Conservation (phyloP, 805 yeast genomes). For the Ogataea salicorniae region DNA sequence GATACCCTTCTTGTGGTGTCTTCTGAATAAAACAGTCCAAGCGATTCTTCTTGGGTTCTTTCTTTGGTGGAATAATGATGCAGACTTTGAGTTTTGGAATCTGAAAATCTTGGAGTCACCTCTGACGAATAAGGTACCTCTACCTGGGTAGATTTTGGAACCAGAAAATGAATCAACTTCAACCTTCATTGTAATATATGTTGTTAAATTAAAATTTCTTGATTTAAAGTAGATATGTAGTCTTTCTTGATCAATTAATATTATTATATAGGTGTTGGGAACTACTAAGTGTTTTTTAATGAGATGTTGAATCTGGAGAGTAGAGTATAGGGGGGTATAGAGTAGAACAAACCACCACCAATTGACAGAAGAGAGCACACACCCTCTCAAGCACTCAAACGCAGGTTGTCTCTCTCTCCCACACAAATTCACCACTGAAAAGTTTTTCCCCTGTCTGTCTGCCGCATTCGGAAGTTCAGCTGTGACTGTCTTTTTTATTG, state of each 20-base stretch:
- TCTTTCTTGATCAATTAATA: neutral
- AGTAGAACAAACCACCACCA: neutral
- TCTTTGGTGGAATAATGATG: constrained; percentile 98
- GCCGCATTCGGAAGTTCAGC: neutral
- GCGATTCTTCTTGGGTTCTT: constrained; percentile 99
- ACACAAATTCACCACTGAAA: neutral
- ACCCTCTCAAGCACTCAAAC: neutral
- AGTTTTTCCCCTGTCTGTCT: neutral
- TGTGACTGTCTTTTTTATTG: neutral
- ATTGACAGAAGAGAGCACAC: neutral
- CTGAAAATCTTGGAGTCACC: constrained; percentile 99
- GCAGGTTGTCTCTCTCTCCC: neutral
- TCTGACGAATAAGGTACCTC: constrained; percentile 98
- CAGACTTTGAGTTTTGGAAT: constrained; percentile 96
- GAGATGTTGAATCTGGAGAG: no score
- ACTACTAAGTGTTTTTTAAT: neutral
- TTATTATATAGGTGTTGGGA: neutral
- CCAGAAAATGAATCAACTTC: constrained; percentile 99
- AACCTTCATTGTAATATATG: constrained; percentile 75
- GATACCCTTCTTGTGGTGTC: constrained; percentile 99
- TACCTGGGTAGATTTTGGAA: constrained; percentile 99
- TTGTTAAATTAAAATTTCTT: constrained; percentile 1
- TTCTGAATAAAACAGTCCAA: constrained; percentile 99
- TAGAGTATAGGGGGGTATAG: no score
- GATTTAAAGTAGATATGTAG: neutral